Evolutionary conservation across 768 basidiomycete species (phyloP).

Genomic region (Pleurotus tuoliensis): DNA sequence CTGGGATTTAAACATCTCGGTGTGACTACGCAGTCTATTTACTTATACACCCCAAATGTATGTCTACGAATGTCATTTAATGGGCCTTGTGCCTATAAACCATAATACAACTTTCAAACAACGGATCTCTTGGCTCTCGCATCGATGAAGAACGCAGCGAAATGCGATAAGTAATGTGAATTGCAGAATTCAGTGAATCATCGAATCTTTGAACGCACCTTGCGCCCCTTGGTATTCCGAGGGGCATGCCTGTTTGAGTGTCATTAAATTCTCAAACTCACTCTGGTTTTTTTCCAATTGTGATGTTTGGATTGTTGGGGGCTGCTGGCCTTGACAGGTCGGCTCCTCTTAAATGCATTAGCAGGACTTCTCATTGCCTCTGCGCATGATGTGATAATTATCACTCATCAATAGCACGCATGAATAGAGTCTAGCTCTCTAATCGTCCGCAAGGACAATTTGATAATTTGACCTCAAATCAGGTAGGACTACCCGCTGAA

Average conservation of each 20-base stretch:
- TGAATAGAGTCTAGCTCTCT: conserved; percentile 10
- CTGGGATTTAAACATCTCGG: conserved; percentile 1
- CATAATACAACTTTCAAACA: conserved; percentile 40
- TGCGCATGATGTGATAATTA: conserved; percentile 49
- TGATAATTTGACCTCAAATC: conserved; percentile 64
- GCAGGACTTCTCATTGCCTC: conserved; percentile 23
- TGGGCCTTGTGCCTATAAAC: conserved; percentile 22
- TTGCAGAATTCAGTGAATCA: conserved; percentile 81
- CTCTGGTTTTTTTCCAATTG: conserved; percentile 22
- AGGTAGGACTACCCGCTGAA: conserved; percentile 82
- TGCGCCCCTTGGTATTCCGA: conserved; percentile 74
- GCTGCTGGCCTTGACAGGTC: conserved; percentile 27
- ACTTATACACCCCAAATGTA: conserved; percentile 20
- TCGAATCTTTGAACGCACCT: conserved; percentile 82
- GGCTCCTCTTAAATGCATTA: conserved; percentile 47
- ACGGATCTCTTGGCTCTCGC: conserved; percentile 76
- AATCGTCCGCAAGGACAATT: background rate
- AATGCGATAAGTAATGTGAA: conserved; percentile 82
- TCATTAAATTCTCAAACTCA: conserved; percentile 51
- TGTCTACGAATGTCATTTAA: conserved; percentile 23
- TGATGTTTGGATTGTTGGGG: conserved; percentile 34
- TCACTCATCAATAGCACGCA: conserved; percentile 30
- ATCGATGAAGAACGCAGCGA: conserved; percentile 81
- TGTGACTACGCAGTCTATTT: conserved; percentile 19
- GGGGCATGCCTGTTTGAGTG: conserved; percentile 77